Evolutionary conservation across 805 yeast species (phyloP).

Genomic region (Metschnikowia proteae): DNA sequence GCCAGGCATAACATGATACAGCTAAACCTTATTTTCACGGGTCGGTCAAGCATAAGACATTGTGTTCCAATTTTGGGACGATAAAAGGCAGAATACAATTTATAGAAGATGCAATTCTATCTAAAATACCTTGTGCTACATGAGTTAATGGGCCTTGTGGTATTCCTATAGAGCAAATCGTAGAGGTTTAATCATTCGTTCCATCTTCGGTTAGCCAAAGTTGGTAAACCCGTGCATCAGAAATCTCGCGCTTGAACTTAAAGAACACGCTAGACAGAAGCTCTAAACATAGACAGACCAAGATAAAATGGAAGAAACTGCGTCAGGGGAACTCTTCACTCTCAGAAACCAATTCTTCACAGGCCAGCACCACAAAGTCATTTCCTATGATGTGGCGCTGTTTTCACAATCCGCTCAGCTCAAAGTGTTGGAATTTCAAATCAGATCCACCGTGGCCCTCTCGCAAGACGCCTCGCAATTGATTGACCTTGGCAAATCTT

Average conservation of each 20-base stretch:
- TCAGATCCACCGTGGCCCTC: conserved; percentile 38
- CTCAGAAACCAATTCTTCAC: conserved; percentile 60
- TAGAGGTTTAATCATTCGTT: neutral
- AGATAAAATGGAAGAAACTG: conserved; percentile 35
- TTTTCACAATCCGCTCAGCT: conserved; percentile 36
- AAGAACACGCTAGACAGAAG: conserved; percentile 1
- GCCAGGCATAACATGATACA: conserved; percentile 47
- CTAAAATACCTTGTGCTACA: no score
- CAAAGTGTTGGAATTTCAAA: conserved; percentile 39
- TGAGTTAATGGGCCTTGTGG: no score
- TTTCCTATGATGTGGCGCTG: conserved; percentile 34
- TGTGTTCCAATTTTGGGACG: neutral
- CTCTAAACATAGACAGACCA: neutral
- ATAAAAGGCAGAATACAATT: no score
- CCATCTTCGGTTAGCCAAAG: neutral
- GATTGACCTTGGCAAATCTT: conserved; percentile 33
- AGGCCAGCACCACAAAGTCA: conserved; percentile 49
- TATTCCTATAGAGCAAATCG: no score
- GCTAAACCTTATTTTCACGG: neutral
- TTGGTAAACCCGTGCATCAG: neutral
- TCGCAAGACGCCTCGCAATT: conserved; percentile 37
- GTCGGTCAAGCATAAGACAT: neutral
- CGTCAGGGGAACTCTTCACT: conserved; percentile 50
- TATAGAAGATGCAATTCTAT: no score
- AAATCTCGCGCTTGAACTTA: neutral